These are phyloP conservation scores for Litchi chinensis DNA, from an alignment of 345 rosid genomes.

Conservation along the genomic window DNA sequence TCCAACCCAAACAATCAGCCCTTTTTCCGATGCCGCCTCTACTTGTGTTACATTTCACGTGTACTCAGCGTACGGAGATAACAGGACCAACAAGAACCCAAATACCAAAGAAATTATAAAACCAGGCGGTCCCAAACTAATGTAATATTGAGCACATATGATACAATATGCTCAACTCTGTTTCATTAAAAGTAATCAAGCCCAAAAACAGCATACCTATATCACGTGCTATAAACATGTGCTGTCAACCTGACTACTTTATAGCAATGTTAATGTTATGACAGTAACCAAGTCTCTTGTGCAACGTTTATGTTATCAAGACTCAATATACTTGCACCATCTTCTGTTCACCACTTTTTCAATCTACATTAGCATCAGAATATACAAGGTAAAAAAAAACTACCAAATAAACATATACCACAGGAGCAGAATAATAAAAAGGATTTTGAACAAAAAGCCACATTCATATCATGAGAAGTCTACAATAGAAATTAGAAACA, in stretches of 20 bases:
- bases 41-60: conserved; percentile 22
- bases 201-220: background rate
- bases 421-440: background rate
- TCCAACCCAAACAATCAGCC: background rate
- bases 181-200: background rate
- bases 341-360: no score
- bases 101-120: background rate
- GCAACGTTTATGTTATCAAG: no score
- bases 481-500: background rate
- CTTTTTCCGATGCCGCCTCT: conserved; percentile 18
- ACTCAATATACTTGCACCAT: no score
- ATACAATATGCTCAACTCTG: background rate
- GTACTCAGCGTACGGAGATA: background rate
- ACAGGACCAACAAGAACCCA: background rate
- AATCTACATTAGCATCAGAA: no score
- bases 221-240: no score
- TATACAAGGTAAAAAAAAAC: no score
- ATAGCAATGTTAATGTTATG: no score
- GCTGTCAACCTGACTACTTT: no score
- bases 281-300: no score
- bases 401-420: background rate
- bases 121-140: no score
- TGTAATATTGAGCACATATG: background rate
- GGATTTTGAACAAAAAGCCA: background rate
- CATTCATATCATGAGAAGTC: background rate